Conservation (phyloP, 192 early-diverging fungal genomes). For the Backusella australiensis region DNA sequence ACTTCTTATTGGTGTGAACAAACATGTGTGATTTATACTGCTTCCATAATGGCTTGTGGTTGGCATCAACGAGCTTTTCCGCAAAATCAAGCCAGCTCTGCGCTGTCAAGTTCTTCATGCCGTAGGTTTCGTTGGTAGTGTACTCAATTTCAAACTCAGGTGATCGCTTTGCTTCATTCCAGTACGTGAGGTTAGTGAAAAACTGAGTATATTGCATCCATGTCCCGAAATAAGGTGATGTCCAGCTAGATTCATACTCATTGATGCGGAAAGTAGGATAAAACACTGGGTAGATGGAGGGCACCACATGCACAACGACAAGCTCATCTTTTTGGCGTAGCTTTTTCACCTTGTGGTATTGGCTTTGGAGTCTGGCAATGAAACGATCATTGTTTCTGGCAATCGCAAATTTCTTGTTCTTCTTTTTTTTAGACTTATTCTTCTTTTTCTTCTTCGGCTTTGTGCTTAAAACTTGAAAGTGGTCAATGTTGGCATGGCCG, state of each 20-base stretch:
- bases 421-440: background rate
- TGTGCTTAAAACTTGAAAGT: constrained; percentile 11
- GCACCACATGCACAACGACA: constrained; percentile 41
- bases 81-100: constrained; percentile 45
- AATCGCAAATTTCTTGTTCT: constrained; percentile 1
- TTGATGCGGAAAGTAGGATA: constrained; percentile 61
- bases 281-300: constrained; percentile 62
- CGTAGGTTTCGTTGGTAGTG: constrained; percentile 41
- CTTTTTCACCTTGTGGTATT: constrained; percentile 7
- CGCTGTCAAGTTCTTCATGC: constrained; percentile 43
- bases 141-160: constrained; percentile 49
- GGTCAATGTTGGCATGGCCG: constrained; percentile 75
- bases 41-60: constrained; percentile 18
- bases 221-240: constrained; percentile 27
- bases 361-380: background rate
- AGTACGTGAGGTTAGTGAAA: constrained; percentile 37
- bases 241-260: constrained; percentile 39
- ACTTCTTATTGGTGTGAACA: constrained; percentile 3
- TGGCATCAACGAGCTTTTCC: constrained; percentile 20
- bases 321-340: background rate
- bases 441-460: background rate
- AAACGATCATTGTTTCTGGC: constrained; percentile 6
- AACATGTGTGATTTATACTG: constrained; percentile 25
- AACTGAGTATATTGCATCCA: constrained; percentile 40
- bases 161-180: constrained; percentile 22